Base-by-base conservation (phyloP, 345 rosid species). In the Eucalyptus shirleyi region DNA sequence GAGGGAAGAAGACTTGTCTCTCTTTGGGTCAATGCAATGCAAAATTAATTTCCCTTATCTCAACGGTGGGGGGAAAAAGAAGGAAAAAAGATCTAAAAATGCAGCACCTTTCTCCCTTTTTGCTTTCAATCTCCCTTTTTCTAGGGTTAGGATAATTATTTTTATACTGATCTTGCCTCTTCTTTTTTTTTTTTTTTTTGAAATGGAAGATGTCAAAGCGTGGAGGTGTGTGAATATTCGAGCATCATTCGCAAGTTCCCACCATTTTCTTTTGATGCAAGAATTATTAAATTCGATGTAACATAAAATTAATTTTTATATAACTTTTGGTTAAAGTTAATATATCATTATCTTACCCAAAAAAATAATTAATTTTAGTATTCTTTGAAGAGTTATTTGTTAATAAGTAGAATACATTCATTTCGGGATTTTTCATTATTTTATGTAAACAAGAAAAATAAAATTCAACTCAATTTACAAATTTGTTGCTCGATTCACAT, bases 401-500 rank as follows among this genome's bases (percentile, higher is more conserved):
- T 65, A n/a, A 14, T 65, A n/a, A n/a, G 10, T 1, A 65, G 37
- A n/a, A 15, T 30, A 65, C 37, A 65, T 14, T 65, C 17, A 15
- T n/a, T 65, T 65, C 0, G 0, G 8, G 40, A n/a, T n/a, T 2
- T 0, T 15, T 15, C 37, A 17, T n/a, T n/a, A n/a, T 65, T 2
- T 65, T n/a, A 4, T n/a, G 11, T 30, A 15, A 65, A n/a, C 6
- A n/a, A n/a, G 1, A n/a, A 15, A n/a, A n/a, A 53, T 60, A 30
- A 53, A 53, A 19, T 53, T 5, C 59, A 18, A 7, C 0, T 65
- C 77, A 7, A 65, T 30, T 11, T 11, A 28, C 32, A 3, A 4
- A 28, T 0, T 28, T 0, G 17, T 60, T 23, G 62, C 13, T 24
- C 12, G 0, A 53, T 53, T 19, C 0, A 0, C 24, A 53, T 18